Evolutionary conservation across 805 yeast genomes (phyloP).

Genomic region (Suhomyces canberraensis): DNA sequence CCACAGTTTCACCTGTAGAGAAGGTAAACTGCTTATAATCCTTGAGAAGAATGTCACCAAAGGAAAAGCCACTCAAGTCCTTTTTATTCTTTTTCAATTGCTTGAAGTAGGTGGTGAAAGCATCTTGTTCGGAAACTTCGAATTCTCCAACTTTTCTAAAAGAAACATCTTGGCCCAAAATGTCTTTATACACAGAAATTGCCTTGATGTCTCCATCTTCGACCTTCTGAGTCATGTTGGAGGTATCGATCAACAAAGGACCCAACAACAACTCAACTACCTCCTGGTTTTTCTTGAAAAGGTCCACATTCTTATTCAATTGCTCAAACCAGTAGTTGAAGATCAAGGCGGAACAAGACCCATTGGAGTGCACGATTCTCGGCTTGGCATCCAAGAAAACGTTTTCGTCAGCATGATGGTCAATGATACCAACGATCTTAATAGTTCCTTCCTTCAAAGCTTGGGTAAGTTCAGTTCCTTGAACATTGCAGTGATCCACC

Average conservation of each 20-base stretch:
- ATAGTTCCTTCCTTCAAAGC: constrained; percentile 20
- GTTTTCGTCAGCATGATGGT: constrained; percentile 81
- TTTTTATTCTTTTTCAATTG: constrained; percentile 49
- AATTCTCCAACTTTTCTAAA: background rate
- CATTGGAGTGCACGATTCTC: constrained; percentile 56
- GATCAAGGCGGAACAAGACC: constrained; percentile 80
- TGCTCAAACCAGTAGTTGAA: constrained; percentile 54
- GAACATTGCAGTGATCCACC: constrained; percentile 81
- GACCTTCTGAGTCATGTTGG: constrained; percentile 60
- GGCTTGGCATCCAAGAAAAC: constrained; percentile 52
- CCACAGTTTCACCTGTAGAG: constrained; percentile 43
- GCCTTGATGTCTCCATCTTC: constrained; percentile 56
- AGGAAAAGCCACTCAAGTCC: constrained; percentile 57
- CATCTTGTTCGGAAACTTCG: background rate
- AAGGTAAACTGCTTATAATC: constrained; percentile 76
- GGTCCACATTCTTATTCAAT: constrained; percentile 11
- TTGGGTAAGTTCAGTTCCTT: constrained; percentile 38
- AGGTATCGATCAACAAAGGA: constrained; percentile 76
- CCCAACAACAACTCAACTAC: constrained; percentile 51
- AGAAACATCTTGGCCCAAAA: constrained; percentile 9
- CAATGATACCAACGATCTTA: constrained; percentile 62
- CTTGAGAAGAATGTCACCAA: constrained; percentile 65
- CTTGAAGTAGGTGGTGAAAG: constrained; percentile 16
- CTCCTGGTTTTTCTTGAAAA: constrained; percentile 23
- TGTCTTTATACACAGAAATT: constrained; percentile 32